Evolutionary conservation across 2,329 filamentous ascomycete genomes (phyloP).

Genomic region (Ceratocystis diversiconidia): DNA sequence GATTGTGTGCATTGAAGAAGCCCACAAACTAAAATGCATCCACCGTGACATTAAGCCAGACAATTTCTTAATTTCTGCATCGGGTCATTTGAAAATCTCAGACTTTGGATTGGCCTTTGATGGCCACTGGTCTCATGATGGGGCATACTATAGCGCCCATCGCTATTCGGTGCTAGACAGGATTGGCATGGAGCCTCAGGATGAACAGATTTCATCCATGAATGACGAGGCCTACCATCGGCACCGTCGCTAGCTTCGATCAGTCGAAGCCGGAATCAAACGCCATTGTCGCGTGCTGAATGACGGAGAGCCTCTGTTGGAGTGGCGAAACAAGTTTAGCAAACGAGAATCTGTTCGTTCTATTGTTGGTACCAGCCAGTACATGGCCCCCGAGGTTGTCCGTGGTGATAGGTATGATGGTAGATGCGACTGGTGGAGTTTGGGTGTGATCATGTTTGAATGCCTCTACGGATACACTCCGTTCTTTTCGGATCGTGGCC

Average conservation of each 20-base stretch:
- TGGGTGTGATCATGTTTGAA: constrained; percentile 88
- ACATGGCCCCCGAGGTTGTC: constrained; percentile 95
- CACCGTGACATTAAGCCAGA: constrained; percentile 95
- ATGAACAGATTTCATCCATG: constrained; percentile 39
- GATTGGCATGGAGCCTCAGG: constrained; percentile 54
- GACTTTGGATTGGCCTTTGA: constrained; percentile 95
- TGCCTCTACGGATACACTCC: constrained; percentile 87
- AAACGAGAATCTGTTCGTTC: constrained; percentile 65
- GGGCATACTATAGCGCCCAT: constrained; percentile 71
- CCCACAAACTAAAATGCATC: constrained; percentile 76
- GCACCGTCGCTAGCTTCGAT: constrained; percentile 15
- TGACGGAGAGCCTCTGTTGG: constrained; percentile 34
- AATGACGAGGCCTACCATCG: constrained; percentile 11
- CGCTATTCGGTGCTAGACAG: constrained; percentile 66
- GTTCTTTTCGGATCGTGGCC: constrained; percentile 64
- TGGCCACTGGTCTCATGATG: constrained; percentile 86
- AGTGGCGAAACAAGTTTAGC: constrained; percentile 55
- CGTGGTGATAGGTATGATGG: constrained; percentile 73
- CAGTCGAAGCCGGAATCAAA: constrained; percentile 29
- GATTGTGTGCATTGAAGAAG: constrained; percentile 87
- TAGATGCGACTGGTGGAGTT: constrained; percentile 92
- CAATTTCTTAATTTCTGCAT: constrained; percentile 82
- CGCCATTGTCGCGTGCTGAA: constrained; percentile 18
- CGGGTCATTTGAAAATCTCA: constrained; percentile 85
- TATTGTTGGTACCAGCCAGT: constrained; percentile 88